A percentile compares a stretch with the other conserved stretches of the same genome.
These are phyloP conservation scores for Fusarium pseudocircinatum DNA, from an alignment of 2,329 filamentous ascomycete species.

Conservation along the genomic window DNA sequence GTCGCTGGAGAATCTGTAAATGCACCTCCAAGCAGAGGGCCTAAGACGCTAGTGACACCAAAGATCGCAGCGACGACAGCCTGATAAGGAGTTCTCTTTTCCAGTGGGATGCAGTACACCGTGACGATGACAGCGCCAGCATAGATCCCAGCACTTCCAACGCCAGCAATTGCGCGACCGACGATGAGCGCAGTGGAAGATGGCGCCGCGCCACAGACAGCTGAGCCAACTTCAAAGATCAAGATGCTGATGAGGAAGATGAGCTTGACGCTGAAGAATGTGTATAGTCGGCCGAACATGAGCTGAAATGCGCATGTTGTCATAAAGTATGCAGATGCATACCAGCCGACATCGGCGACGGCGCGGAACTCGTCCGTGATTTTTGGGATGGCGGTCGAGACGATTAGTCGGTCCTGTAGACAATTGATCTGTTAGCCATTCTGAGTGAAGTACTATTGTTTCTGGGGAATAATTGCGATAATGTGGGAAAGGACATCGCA, in stretches of 20 bases:
- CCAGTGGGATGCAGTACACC: constrained; percentile 46
- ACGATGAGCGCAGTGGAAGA: constrained; percentile 18
- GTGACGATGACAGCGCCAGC: constrained; percentile 6
- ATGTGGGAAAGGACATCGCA: not conserved
- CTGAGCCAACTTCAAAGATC: constrained; percentile 60
- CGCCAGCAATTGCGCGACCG: constrained; percentile 56
- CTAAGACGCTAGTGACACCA: constrained; percentile 42
- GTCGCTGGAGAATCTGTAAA: constrained; percentile 30
- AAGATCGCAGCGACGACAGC: constrained; percentile 42
- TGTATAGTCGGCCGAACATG: constrained; percentile 54
- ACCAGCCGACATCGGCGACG: constrained; percentile 62
- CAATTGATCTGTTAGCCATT: not conserved
- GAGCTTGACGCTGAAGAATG: constrained; percentile 56
- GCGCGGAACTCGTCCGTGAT: constrained; percentile 59
- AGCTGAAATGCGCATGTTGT: constrained; percentile 52
- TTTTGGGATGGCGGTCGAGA: constrained; percentile 60
- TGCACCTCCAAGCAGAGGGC: constrained; percentile 43
- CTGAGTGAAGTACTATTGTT: too few relatives aligned
- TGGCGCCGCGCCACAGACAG: constrained; percentile 52
- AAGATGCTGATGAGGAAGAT: constrained; percentile 51
- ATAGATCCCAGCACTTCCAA: constrained; percentile 52
- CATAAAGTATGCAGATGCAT: constrained; percentile 60
- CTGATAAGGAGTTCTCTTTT: constrained; percentile 37
- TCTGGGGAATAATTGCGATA: too few relatives aligned
- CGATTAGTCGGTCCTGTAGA: constrained; percentile 44